Base-by-base conservation (phyloP, 1,139 yeast species). In the Candida mesenterica region DNA sequence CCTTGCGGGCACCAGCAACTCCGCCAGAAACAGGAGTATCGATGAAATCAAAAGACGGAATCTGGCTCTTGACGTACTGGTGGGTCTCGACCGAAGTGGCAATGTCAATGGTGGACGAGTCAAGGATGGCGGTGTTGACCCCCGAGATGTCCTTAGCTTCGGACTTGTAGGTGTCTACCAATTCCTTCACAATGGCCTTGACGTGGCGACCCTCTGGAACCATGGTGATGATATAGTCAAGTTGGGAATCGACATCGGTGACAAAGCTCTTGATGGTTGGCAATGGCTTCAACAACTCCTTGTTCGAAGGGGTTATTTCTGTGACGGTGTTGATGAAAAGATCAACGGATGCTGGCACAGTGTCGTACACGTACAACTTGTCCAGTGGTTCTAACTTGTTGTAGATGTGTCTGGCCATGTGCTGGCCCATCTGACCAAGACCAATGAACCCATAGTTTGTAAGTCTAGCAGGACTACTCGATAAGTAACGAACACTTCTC, bases 21-120 rank as follows among this genome's bases (percentile, higher is more conserved):
- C 83, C 83, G 3, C 83, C 83, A 10, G 79, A 73, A 0, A 77
- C 82, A 1, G 83, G 83, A 9, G 83, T 73, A 49, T 77, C 83
- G 31, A 77, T 66, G 43, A 69, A 69, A 42, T 67, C 72, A 41
- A 63, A 65, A 19, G 44, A 38, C 1, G 73, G 69, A 24, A 65
- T 49, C 35, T 58, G 49, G 10, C 41, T 33, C 32, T 57, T 60
- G 32, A 68, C 69, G 37, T 59, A 66, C 4, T 59, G 46, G 41
- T 71, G 72, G 18, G 71, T 58, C 26, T 60, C 65, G 8, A 59
- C 49, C 3, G 80, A 73, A 5, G 79, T 72, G 30, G 66, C 63
- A 37, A 77, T 72, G 43, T 77, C 82, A 34, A 75, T 73, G 17
- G 83, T 77, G 9, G 80, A 73, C 10, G 78, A 74, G 53, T 77